Evolutionary conservation across 129 eudicot genomes (phyloP), one percentile per base, ranked within the genome.

Genomic region (Tanacetum coccineum): DNA sequence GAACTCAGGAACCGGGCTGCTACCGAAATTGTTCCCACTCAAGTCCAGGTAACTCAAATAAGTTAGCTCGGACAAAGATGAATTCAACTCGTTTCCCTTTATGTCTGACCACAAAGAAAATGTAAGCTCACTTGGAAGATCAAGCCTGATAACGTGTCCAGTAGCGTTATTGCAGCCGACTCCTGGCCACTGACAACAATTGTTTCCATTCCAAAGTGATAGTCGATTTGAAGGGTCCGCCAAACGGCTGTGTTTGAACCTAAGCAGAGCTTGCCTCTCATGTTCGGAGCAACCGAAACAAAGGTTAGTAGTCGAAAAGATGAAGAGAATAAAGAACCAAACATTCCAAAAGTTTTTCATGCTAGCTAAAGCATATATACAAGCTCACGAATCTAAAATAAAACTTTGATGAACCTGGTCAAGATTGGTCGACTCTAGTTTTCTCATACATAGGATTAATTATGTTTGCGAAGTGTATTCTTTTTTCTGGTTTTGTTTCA

Each of bases 111-210:
- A 1, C 28, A 25, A 25, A 25, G 28, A 25, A 25, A 25, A 25
- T 25, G 28, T 3, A 25, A 25, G 28, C 3, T 25, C 9, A 42
- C 14, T 64, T 22, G 50, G 52, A 17, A 79, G 79, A 59, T 79
- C 80, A 58, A 79, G 66, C 61, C 53, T 69, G 4, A 50, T 54
- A 39, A 79, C 80, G 8, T 14, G 64, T 13, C 77, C 59, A 18
- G 77, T 74, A 8, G 62, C 28, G 17, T 64, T 53, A 48, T 68
- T 9, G n/a, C 83, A 79, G 22, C 79, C 54, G 22, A 79, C 59
- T 15, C 79, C 76, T 2, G 9, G 22, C 83, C 83, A 79, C 51
- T 15, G 68, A 48, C 83, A 79, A 32, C 83, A 79, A 12, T 79
- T 62, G 26, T 36, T 36, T 15, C 76, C 83, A 1, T 56, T 60